Percentiles rank a stretch among this genome's conserved stretches.
These are phyloP conservation scores for Apiospora aurea DNA, from an alignment of 2,329 filamentous ascomycete genomes.

Conservation along the genomic window DNA sequence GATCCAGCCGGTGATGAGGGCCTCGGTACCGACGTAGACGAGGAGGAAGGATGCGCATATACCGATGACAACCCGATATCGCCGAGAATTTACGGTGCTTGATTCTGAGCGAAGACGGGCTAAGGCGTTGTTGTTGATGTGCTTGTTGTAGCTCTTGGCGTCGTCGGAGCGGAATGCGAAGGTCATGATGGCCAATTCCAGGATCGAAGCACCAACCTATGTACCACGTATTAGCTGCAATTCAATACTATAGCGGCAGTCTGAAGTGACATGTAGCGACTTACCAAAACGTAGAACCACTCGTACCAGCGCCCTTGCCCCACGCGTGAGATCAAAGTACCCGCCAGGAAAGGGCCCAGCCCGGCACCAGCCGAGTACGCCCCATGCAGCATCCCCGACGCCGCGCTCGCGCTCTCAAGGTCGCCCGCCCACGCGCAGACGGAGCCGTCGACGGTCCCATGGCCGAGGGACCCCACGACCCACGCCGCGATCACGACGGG, in stretches of 20 bases:
- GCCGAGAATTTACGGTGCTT: conserved; percentile 34
- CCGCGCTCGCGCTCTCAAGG: conserved; percentile 45
- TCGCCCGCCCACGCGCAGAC: conserved; percentile 54
- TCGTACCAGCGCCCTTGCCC: conserved; percentile 43
- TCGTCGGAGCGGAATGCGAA: conserved; percentile 48
- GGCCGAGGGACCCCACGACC: conserved; percentile 45
- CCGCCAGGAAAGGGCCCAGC: conserved; percentile 45
- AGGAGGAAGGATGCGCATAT: conserved; percentile 52
- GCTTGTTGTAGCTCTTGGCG: conserved; percentile 37
- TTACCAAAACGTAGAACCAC: conserved; percentile 49
- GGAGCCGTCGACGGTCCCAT: conserved; percentile 50
- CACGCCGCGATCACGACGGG: conserved; percentile 41
- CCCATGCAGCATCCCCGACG: conserved; percentile 50
- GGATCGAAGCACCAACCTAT: conserved; percentile 15
- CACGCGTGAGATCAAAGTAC: conserved; percentile 38
- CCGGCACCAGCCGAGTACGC: conserved; percentile 48
- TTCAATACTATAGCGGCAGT: neutral
- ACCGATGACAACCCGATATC: conserved; percentile 36
- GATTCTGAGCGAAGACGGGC: conserved; percentile 38
- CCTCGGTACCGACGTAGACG: conserved; percentile 52
- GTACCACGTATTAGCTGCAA: neutral
- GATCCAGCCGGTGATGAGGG: conserved; percentile 53
- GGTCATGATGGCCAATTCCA: conserved; percentile 39
- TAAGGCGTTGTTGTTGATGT: conserved; percentile 4
- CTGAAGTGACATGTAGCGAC: conserved; percentile 21